Evolutionary conservation across 192 early-diverging fungal species (phyloP).

Genomic region (Linnemannia schmuckeri): DNA sequence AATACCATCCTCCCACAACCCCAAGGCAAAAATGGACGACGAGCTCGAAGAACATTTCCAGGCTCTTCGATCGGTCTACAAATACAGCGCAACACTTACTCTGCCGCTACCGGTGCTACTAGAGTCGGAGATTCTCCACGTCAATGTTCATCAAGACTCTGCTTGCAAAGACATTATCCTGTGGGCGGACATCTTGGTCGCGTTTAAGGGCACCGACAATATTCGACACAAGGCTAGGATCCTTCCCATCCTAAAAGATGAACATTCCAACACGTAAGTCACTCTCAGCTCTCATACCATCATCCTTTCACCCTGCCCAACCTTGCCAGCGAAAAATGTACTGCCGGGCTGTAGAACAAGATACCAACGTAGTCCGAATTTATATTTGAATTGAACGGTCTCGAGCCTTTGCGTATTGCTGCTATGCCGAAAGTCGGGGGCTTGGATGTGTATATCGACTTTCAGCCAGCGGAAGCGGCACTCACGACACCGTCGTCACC

Average conservation of each 20-base stretch:
- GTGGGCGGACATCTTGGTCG: not conserved
- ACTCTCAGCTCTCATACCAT: not conserved
- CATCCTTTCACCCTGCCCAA: not conserved
- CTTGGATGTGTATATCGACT: not conserved
- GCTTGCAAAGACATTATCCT: not conserved
- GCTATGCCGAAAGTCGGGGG: not conserved
- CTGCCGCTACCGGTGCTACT: not conserved
- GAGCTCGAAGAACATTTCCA: not conserved
- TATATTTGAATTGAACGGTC: not conserved
- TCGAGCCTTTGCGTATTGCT: not conserved
- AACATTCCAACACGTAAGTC: not conserved
- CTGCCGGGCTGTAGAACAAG: not conserved
- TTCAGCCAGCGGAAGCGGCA: no score
- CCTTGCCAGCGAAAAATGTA: no score
- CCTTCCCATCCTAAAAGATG: not conserved
- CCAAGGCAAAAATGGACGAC: not conserved
- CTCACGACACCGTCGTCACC: no score
- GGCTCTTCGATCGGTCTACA: not conserved
- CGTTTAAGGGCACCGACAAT: not conserved
- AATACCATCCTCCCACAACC: not conserved
- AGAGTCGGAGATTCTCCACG: not conserved
- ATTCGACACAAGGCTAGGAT: not conserved
- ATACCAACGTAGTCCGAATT: not conserved
- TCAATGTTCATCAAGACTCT: not conserved
- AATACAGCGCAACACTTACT: not conserved